Conservation (phyloP, 2,329 filamentous ascomycete species). For the Reticulascus tulasneorum region DNA sequence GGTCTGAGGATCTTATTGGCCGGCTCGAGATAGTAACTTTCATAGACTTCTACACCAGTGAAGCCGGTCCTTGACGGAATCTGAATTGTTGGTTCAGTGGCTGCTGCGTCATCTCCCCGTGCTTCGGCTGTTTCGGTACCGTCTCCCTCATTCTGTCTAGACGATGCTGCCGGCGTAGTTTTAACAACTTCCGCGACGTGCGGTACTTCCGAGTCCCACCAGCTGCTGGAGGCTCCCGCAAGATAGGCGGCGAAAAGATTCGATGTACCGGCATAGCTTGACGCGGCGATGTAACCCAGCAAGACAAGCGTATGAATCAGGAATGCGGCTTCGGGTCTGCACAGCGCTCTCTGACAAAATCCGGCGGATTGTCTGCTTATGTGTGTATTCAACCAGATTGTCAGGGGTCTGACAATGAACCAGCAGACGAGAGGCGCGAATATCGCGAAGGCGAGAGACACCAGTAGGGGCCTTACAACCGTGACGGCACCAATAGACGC, state of each 20-base stretch:
- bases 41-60: constrained; percentile 24
- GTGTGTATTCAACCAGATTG: constrained; percentile 26
- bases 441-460: constrained; percentile 48
- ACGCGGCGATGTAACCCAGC: constrained; percentile 42
- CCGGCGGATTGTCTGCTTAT: constrained; percentile 20
- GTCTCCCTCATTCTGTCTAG: neutral
- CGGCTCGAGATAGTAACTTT: constrained; percentile 33
- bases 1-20: constrained; percentile 57
- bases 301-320: constrained; percentile 46
- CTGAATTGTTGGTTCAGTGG: neutral
- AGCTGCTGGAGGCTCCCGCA: constrained; percentile 54
- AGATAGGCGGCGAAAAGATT: constrained; percentile 61
- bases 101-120: too few relatives aligned
- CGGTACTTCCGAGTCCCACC: constrained; percentile 47
- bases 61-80: neutral
- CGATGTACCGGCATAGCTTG: constrained; percentile 59
- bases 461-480: constrained; percentile 40
- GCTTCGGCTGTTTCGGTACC: too few relatives aligned
- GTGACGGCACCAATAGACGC: constrained; percentile 28
- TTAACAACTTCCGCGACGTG: constrained; percentile 10
- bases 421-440: constrained; percentile 42
- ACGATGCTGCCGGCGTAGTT: neutral
- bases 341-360: constrained; percentile 20
- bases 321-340: constrained; percentile 31
- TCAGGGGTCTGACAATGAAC: constrained; percentile 38